Base-by-base conservation (phyloP, 225 moss, liverwort and hornwort genomes). In the Polytrichum commune region DNA sequence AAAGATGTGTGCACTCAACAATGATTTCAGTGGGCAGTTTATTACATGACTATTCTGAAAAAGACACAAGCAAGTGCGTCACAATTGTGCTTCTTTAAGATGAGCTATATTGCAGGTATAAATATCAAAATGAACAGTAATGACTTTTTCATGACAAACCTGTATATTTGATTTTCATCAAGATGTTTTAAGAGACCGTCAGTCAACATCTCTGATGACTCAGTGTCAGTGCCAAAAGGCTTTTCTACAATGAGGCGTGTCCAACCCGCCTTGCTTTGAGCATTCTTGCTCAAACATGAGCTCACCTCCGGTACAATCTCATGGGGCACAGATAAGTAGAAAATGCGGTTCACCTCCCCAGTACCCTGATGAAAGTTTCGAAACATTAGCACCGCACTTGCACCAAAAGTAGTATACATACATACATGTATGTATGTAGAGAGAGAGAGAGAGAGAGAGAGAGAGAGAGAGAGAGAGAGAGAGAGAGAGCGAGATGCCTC, bases 201-300 rank as follows among this genome's bases (percentile, higher is more conserved):
- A 30, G 91, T 78, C n/a, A 96, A 78, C 75, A 56, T 83, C 25
- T 80, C 88, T 28, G 95, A 96, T 63, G 95, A 89, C 8, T 87
- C 77, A 1, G 80, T 53, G 76, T 93, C 91, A 54, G 78, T 77
- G 24, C 95, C 95, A 78, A 96, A 96, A 7, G 95, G 95, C 74
- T 96, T 96, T 74, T 96, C 95, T 5, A 96, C 88, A 67, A 96
- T 84, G 71, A 96, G 88, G n/a, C 95, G 95, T 25, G 95, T 93
- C 95, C 95, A 96, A 64, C 95, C 95, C 29, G 61, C 82, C 71
- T 75, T 72, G 72, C 93, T 90, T 76, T 88, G 86, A 5, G 88
- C 90, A 68, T 79, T 83, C 67, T 73, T 73, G 73, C 91, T 90
- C 76, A 93, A 88, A 79, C 95, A 93, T 71, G 64, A 80, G 70